phyloP scores from a whole-genome alignment of 2,329 filamentous ascomycete species.

The Calonectria hawksworthii region DNA sequence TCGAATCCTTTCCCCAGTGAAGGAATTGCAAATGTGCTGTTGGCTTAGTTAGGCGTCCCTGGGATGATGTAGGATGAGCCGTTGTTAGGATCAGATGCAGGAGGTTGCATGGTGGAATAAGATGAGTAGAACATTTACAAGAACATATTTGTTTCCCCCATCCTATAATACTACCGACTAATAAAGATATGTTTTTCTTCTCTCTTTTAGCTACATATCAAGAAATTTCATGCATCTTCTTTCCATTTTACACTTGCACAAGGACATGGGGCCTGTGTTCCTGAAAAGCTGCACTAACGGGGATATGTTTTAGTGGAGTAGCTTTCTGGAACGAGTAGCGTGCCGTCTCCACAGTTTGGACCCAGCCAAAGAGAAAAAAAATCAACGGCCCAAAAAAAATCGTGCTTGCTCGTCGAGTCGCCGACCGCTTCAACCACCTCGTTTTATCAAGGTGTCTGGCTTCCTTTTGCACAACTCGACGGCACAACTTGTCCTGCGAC shows the following conservation, averaged over 20 bases:
- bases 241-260: background rate
- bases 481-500: background rate
- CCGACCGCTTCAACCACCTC: constrained; percentile 31
- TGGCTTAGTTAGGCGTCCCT: background rate
- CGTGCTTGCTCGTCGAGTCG: constrained; percentile 29
- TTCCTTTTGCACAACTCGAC: constrained; percentile 6
- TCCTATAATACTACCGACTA: background rate
- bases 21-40: background rate
- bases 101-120: background rate
- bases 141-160: background rate
- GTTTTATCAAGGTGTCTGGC: constrained; percentile 15
- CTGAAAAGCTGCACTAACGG: constrained; percentile 13
- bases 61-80: background rate
- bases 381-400: constrained; percentile 31
- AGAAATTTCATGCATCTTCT: background rate
- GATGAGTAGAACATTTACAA: background rate
- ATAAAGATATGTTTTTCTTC: background rate
- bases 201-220: background rate
- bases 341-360: constrained; percentile 32
- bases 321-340: constrained; percentile 18
- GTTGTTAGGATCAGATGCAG: background rate
- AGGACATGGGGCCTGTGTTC: background rate
- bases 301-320: constrained; percentile 22
- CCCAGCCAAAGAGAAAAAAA: constrained; percentile 35
- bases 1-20: background rate